These are phyloP conservation scores for Teratosphaeria epicoccoides DNA, from an alignment of 2,329 filamentous ascomycete genomes.

Conservation along the genomic window DNA sequence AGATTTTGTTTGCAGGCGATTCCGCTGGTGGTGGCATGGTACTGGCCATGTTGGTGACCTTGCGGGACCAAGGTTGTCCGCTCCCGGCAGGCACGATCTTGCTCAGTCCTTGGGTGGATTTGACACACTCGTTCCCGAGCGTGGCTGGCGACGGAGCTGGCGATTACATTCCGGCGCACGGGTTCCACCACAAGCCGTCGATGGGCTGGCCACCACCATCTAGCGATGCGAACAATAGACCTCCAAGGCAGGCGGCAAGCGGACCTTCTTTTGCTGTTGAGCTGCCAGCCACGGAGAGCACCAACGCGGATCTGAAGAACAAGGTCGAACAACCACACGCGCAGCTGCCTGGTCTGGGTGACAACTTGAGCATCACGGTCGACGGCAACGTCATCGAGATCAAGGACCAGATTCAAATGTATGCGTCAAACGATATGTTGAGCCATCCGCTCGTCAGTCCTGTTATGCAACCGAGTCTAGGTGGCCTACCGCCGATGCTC, in stretches of 20 bases:
- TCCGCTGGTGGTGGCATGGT: slow-evolving; percentile 91
- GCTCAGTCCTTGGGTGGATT: slow-evolving; percentile 90
- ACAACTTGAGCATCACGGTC: slow-evolving; percentile 53
- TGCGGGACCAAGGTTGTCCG: slow-evolving; percentile 74
- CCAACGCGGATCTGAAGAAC: slow-evolving; percentile 7
- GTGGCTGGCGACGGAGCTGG: slow-evolving; percentile 59
- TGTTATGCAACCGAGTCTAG: slow-evolving; percentile 74
- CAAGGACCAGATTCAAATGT: slow-evolving; percentile 87
- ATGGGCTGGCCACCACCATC: slow-evolving; percentile 82
- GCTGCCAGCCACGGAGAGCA: slow-evolving; percentile 15
- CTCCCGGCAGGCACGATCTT: slow-evolving; percentile 82
- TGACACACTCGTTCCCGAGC: slow-evolving; percentile 92
- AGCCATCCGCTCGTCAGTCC: slow-evolving; percentile 85
- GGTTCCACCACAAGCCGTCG: slow-evolving; percentile 86
- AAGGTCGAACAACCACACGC: slow-evolving; percentile 5
- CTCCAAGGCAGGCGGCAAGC: slow-evolving; percentile 12
- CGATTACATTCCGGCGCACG: slow-evolving; percentile 80
- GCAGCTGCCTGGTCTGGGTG: slow-evolving; percentile 17
- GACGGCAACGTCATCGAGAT: slow-evolving; percentile 62
- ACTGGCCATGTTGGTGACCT: slow-evolving; percentile 61
- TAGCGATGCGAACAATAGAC: slow-evolving; percentile 45
- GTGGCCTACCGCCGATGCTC: slow-evolving; percentile 76
- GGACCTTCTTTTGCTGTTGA: slow-evolving; percentile 18
- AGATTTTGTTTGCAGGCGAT: slow-evolving; percentile 81
- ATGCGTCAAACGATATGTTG: slow-evolving; percentile 73